Evolutionary conservation across 805 yeast genomes (phyloP), one percentile per base, ranked within the genome.

Genomic region (Spathaspora boniae): DNA sequence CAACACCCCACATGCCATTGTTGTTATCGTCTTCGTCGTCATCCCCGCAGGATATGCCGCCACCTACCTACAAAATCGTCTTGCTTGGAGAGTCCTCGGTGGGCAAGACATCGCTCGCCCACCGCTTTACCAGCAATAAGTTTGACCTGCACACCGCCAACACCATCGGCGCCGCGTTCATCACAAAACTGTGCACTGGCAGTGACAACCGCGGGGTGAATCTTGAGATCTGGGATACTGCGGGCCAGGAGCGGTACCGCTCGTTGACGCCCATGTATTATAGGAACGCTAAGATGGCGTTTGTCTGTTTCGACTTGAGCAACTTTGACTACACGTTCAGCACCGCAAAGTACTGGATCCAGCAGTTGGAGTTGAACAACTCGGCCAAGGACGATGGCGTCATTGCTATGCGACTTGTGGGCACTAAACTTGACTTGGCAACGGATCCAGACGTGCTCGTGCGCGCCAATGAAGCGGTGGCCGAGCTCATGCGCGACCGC

Each of bases 111-210:
- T 87, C 96, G 1, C 71, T 91, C 7, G 88, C 87, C 1, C 84
- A 84, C 45, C 66, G 97, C 34, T 87, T 89, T 49, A 89, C 76
- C 27, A 66, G 65, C 43, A 74, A 79, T 48, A 61, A 78, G 0
- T 93, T 91, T 55, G 93, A 86, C 46, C 81, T 77, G 20, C 76
- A 77, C 45, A 76, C 91, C 40, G 86, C 94, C 47, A 85, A 95
- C 28, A 93, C 98, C 2, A 93, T 93, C 37, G 99, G 99, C n/a
- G 99, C 98, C 4, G 98, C 98, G 0, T 93, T 91, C 59, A 73
- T 93, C 26, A 86, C 97, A 12, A 94, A 88, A 55, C 52, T 77
- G 11, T 54, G 65, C 43, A 60, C 73, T 4, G 45, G 56, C 11
- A 30, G 38, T 9, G 34, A 22, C 5, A 24, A 63, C 62, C 25